These are phyloP conservation scores for Penicillium verrucosum DNA, from an alignment of 2,329 filamentous ascomycete genomes.

Conservation along the genomic window DNA sequence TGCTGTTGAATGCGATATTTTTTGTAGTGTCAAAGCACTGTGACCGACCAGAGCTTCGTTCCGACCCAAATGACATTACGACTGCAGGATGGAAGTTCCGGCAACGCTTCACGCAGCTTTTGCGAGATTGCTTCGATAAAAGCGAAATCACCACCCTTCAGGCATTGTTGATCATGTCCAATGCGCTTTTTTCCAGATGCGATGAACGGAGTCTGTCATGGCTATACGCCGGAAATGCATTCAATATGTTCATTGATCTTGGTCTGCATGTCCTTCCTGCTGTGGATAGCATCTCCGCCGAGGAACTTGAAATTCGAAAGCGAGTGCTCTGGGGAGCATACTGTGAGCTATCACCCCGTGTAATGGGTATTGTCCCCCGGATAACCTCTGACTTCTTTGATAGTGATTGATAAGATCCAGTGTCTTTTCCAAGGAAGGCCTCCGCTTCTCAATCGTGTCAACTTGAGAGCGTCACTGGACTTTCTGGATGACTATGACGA, in stretches of 20 bases:
- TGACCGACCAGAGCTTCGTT: constrained; percentile 45
- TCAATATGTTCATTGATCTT: constrained; percentile 53
- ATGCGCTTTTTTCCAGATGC: constrained; percentile 50
- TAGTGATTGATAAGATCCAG: constrained; percentile 52
- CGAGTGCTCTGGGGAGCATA: constrained; percentile 50
- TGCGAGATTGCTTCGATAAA: constrained; percentile 47
- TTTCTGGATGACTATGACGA: constrained; percentile 38
- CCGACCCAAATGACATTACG: constrained; percentile 45
- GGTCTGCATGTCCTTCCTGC: constrained; percentile 47
- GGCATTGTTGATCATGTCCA: constrained; percentile 52
- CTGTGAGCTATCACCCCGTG: constrained; percentile 7
- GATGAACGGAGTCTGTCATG: constrained; percentile 53
- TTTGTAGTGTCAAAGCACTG: constrained; percentile 50
- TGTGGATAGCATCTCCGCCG: constrained; percentile 41
- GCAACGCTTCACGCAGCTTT: constrained; percentile 47
- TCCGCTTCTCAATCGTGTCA: constrained; percentile 43
- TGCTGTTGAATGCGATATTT: constrained; percentile 53
- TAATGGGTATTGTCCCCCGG: not conserved
- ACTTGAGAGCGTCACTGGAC: constrained; percentile 47
- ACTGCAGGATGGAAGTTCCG: constrained; percentile 52
- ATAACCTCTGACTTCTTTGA: not conserved
- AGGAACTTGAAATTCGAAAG: constrained; percentile 46
- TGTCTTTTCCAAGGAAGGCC: constrained; percentile 55
- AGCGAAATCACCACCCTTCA: constrained; percentile 56
- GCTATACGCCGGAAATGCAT: constrained; percentile 53